Evolutionary conservation across 768 basidiomycete genomes (phyloP), one percentile per base, ranked within the genome.

Genomic region (Kwoniella mangroviensis): DNA sequence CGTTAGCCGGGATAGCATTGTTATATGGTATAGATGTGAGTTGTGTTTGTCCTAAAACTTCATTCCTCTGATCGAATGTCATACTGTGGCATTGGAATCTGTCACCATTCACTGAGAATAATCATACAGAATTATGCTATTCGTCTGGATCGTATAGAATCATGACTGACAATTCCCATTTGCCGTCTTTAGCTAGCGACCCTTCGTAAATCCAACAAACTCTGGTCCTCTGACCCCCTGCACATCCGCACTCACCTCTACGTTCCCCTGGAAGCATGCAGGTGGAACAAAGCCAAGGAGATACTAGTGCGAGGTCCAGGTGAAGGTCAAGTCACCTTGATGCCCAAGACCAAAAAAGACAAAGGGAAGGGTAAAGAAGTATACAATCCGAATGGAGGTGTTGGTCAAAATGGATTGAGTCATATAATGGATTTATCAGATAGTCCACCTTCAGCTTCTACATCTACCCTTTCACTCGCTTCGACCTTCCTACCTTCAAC

Each of bases 181-280:
- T 24, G 13, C 15, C 12, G 12, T 52, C 19, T n/a, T n/a, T 56
- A 86, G 85, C 76, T 85, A 63, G 87, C 92, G 28, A 90, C 91
- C 15, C 87, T 99, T 13, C 90, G 95, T 58, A 87, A 89, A 74
- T 90, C 90, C 58, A 99, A 99, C 82, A 92, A 94, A 73, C 85
- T 99, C 9, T 99, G 97, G 97, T 82, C 93, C 6, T 91, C 92
- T 7, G 97, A 98, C 80, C 87, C 93, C 1, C 91, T 99, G 56
- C 93, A 96, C 83, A 87, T 94, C 42, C 91, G 95, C 34, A 89
- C 89, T 56, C 86, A 88, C 6, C 88, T 97, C 43, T 90, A 91
- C 76, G 90, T 98, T 67, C 94, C 95, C 0, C 76, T 85, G 54
- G 84, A 81, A n/a, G 80, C 81, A 1, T 84, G 83, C 58, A 56